Evolutionary conservation across 306 rosid species (phyloP).

Genomic region (Malus fusca): DNA sequence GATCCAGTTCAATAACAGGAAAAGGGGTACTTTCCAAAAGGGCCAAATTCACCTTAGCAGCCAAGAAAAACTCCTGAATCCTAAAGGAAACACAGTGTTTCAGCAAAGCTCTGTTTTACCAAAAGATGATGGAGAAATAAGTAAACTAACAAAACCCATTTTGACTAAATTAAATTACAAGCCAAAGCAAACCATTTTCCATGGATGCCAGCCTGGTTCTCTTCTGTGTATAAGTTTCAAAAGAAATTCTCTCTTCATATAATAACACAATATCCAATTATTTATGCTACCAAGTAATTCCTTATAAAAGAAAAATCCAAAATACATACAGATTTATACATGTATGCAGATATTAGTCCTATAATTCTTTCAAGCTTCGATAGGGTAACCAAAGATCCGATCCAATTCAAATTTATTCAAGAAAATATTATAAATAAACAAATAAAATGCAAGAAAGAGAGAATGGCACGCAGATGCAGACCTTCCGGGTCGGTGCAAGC

Average conservation of each 20-base stretch:
- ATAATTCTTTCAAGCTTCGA: not conserved
- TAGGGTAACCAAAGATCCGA: conserved; percentile 1
- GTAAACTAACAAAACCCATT: not conserved
- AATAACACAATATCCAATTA: not conserved
- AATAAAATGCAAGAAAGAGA: not conserved
- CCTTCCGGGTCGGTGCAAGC: conserved; percentile 16
- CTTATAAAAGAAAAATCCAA: not conserved
- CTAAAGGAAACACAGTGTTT: not conserved
- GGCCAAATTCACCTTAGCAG: conserved; percentile 26
- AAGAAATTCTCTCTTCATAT: not conserved
- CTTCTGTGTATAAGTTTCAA: conserved; percentile 3
- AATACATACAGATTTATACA: not conserved
- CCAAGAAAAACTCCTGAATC: conserved; percentile 31
- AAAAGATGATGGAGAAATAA: conserved; percentile 23
- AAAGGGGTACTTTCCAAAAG: conserved; percentile 5
- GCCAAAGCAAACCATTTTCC: not conserved
- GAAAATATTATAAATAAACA: not conserved
- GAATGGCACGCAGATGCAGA: not conserved
- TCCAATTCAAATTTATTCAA: not conserved
- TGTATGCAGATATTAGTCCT: not conserved
- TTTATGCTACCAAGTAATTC: not conserved
- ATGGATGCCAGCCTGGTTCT: conserved; percentile 6
- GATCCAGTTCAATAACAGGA: not conserved
- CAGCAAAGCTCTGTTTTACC: conserved; percentile 26
- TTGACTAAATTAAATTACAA: not conserved